Evolutionary conservation across 2,329 filamentous ascomycete genomes (phyloP).

Genomic region (Alternaria triticimaculans): DNA sequence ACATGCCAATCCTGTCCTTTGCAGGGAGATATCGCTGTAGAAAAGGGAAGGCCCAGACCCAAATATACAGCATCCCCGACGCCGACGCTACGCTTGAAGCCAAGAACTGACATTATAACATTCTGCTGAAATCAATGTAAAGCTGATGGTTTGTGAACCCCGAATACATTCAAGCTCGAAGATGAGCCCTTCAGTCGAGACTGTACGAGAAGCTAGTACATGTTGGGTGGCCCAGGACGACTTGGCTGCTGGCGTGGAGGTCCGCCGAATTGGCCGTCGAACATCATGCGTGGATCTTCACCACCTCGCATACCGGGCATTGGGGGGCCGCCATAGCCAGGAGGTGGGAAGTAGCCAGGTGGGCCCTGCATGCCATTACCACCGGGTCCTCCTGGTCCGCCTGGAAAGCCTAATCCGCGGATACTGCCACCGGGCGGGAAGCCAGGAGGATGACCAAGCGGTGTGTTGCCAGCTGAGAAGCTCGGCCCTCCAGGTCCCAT

Average conservation of each 20-base stretch:
- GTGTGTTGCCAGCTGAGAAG: constrained; percentile 48
- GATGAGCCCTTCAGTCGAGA: not conserved
- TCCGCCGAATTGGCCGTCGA: constrained; percentile 44
- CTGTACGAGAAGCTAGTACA: constrained; percentile 31
- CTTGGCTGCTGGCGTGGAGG: constrained; percentile 37
- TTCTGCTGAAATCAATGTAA: constrained; percentile 1
- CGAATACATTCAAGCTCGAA: not conserved
- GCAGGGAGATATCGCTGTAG: not conserved
- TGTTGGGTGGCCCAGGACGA: constrained; percentile 41
- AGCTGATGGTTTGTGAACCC: not conserved
- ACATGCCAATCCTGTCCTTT: not conserved
- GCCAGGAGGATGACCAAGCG: constrained; percentile 47
- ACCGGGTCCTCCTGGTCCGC: constrained; percentile 32
- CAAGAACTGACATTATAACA: constrained; percentile 3
- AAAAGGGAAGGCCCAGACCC: not conserved
- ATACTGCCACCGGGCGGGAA: constrained; percentile 41
- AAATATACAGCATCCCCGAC: constrained; percentile 8
- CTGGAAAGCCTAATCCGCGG: constrained; percentile 37
- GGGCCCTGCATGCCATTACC: constrained; percentile 44
- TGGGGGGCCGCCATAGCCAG: constrained; percentile 41
- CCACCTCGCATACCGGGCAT: constrained; percentile 41
- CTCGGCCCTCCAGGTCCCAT: constrained; percentile 42
- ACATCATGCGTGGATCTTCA: constrained; percentile 48
- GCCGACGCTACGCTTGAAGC: constrained; percentile 10
- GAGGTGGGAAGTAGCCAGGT: constrained; percentile 45